Percentiles rank a stretch among this genome's conserved stretches.
Conservation (phyloP, 176 grass and related monocot species). For the Zea luxurians region DNA sequence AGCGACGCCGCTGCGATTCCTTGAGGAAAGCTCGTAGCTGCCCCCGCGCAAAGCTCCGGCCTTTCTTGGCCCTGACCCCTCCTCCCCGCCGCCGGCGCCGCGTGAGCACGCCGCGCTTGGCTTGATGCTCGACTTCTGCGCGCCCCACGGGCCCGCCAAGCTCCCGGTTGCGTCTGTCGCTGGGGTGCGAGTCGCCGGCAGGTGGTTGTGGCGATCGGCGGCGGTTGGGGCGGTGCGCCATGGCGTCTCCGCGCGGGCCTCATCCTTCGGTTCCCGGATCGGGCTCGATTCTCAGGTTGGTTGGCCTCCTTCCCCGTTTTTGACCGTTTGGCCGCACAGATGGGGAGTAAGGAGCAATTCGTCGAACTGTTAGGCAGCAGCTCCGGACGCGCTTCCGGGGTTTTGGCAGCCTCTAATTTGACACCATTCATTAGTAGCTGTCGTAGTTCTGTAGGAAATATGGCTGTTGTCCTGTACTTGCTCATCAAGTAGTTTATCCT, state of each 20-base stretch:
- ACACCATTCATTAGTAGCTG: neutral
- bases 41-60: constrained; percentile 19
- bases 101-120: neutral
- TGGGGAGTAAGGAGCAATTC: constrained; percentile 17
- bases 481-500: neutral
- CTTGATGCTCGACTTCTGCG: constrained; percentile 71
- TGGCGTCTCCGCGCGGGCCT: constrained; percentile 46
- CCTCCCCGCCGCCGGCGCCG: neutral
- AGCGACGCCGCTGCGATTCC: constrained; percentile 10
- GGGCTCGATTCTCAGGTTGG: constrained; percentile 89
- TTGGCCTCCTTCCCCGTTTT: neutral
- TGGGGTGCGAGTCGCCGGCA: constrained; percentile 30
- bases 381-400: neutral
- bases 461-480: neutral
- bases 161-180: constrained; percentile 27
- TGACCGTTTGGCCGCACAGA: constrained; percentile 38
- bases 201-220: constrained; percentile 47
- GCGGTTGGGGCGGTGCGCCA: constrained; percentile 26
- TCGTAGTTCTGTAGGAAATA: neutral
- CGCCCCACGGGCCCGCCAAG: constrained; percentile 41
- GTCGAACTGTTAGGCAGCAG: constrained; percentile 29
- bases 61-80: constrained; percentile 9
- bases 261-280: constrained; percentile 62
- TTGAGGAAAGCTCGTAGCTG: neutral
- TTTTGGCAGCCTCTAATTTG: constrained; percentile 1